phyloP scores from a whole-genome alignment of 768 basidiomycete genomes.

The Suillus discolor region DNA sequence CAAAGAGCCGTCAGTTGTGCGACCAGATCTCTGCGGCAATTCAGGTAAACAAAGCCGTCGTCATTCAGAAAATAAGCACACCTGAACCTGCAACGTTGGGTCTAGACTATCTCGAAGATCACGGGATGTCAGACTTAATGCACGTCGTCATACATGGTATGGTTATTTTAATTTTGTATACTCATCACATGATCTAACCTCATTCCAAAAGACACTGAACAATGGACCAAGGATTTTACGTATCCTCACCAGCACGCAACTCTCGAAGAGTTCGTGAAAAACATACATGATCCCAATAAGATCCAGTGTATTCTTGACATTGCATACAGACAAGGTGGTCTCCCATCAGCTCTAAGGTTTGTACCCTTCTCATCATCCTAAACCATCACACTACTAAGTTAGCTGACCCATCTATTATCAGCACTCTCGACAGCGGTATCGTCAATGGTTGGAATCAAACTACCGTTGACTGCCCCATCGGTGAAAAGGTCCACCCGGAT shows the following conservation, averaged over 20 bases:
- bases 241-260: neutral
- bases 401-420: too few relatives aligned
- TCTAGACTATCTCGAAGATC: too few relatives aligned
- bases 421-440: neutral
- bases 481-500: neutral
- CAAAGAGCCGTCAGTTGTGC: too few relatives aligned
- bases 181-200: too few relatives aligned
- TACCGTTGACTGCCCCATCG: neutral
- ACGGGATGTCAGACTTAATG: too few relatives aligned
- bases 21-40: too few relatives aligned
- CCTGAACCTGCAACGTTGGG: too few relatives aligned
- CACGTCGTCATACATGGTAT: too few relatives aligned
- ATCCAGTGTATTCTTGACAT: neutral
- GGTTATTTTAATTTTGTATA: too few relatives aligned
- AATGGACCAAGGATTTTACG: neutral
- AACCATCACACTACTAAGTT: neutral
- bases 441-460: neutral
- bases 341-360: neutral
- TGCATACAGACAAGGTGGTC: neutral
- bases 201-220: neutral
- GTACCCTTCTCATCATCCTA: neutral
- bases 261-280: fast-evolving
- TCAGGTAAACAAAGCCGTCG: too few relatives aligned
- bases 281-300: neutral
- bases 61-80: too few relatives aligned